These are phyloP conservation scores for Boletus rubescentipes DNA, from an alignment of 768 basidiomycete species.

Conservation along the genomic window DNA sequence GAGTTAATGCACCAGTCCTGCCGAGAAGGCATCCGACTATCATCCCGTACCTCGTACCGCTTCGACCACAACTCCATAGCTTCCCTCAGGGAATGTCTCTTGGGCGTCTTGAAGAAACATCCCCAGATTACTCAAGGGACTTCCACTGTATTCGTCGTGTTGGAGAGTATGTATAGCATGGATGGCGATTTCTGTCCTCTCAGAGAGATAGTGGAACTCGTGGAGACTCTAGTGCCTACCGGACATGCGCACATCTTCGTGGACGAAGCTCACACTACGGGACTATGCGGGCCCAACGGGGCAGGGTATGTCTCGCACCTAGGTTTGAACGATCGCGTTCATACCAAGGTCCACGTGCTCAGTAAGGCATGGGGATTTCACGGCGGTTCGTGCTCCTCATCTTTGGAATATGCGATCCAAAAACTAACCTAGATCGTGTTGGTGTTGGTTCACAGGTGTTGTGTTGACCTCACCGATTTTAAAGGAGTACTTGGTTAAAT, in stretches of 20 bases:
- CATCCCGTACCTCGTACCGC: constrained; percentile 26
- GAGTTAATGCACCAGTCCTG: constrained; percentile 52
- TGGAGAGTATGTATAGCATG: constrained; percentile 62
- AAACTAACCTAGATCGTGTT: background rate
- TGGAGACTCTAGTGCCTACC: constrained; percentile 38
- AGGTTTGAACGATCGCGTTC: constrained; percentile 42
- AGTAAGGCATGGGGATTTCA: constrained; percentile 40
- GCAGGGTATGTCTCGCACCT: constrained; percentile 42
- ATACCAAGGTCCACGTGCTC: constrained; percentile 49
- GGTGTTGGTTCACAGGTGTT: constrained; percentile 11
- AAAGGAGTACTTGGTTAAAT: constrained; percentile 23
- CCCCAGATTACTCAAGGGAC: constrained; percentile 25
- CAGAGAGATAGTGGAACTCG: constrained; percentile 37
- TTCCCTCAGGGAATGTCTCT: constrained; percentile 32
- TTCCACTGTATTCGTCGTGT: constrained; percentile 44
- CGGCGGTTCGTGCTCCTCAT: constrained; percentile 9
- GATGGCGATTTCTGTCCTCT: constrained; percentile 57
- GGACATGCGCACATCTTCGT: constrained; percentile 46
- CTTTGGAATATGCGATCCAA: no score
- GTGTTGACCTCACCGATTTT: constrained; percentile 19
- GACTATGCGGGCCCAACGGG: constrained; percentile 48
- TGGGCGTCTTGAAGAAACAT: constrained; percentile 22
- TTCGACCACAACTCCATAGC: constrained; percentile 49
- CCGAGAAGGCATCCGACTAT: constrained; percentile 50
- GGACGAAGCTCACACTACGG: constrained; percentile 60